These are phyloP conservation scores for Gnaphalium uliginosum DNA, from an alignment of 129 eudicot species.

Conservation along the genomic window DNA sequence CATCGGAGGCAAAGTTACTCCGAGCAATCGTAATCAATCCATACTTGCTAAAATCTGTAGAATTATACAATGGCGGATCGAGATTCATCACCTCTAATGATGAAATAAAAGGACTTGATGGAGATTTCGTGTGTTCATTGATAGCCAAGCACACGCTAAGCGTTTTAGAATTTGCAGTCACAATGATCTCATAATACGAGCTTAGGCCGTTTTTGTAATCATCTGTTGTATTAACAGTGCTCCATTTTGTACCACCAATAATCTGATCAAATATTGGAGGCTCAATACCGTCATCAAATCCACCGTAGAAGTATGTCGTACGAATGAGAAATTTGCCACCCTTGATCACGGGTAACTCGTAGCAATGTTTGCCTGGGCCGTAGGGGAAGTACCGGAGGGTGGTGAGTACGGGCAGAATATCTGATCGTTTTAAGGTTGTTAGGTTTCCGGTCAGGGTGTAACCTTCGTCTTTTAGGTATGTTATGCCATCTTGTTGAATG, in stretches of 20 bases:
- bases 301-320: constrained; percentile 76
- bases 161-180: constrained; percentile 41
- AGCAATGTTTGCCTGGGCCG: constrained; percentile 54
- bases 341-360: constrained; percentile 50
- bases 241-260: constrained; percentile 79
- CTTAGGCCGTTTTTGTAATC: constrained; percentile 57
- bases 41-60: constrained; percentile 52
- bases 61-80: constrained; percentile 57
- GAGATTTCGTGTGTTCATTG: constrained; percentile 45
- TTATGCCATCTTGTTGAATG: constrained; percentile 43
- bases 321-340: constrained; percentile 57
- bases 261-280: constrained; percentile 90
- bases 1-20: constrained; percentile 49
- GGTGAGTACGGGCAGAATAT: constrained; percentile 44
- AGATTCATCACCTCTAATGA: constrained; percentile 58
- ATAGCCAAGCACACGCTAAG: constrained; percentile 68
- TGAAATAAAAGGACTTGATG: constrained; percentile 64
- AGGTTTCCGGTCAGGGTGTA: constrained; percentile 51
- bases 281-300: constrained; percentile 65
- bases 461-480: constrained; percentile 49
- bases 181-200: constrained; percentile 72
- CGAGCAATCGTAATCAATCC: constrained; percentile 69
- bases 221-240: constrained; percentile 71
- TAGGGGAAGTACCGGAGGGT: constrained; percentile 64
- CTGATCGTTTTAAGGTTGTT: constrained; percentile 42